Evolutionary conservation across 2,329 filamentous ascomycete genomes (phyloP).

Genomic region (Xylariaceae sp.): DNA sequence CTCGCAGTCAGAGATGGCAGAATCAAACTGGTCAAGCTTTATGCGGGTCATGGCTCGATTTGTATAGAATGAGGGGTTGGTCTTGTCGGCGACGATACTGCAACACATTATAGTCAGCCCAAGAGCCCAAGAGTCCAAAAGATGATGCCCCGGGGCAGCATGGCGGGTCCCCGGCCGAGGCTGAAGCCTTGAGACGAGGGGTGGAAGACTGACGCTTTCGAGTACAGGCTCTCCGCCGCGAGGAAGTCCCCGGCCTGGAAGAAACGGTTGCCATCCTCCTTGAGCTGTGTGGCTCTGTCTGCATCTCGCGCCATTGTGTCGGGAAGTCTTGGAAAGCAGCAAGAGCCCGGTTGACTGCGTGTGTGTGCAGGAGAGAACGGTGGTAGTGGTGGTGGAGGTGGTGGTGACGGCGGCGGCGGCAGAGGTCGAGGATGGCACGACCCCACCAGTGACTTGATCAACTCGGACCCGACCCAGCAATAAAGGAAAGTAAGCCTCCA

Average conservation of each 20-base stretch:
- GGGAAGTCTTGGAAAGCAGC: too few species aligned
- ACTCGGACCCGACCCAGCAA: too few species aligned
- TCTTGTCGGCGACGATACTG: constrained; percentile 70
- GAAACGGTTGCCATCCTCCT: constrained; percentile 54
- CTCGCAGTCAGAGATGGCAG: constrained; percentile 69
- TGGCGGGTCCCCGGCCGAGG: neutral
- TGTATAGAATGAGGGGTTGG: constrained; percentile 74
- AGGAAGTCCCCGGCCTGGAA: constrained; percentile 59
- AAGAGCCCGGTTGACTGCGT: too few species aligned
- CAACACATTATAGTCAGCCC: neutral
- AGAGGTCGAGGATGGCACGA: too few species aligned
- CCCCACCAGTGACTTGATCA: too few species aligned
- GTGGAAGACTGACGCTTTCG: constrained; percentile 50
- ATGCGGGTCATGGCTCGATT: constrained; percentile 82
- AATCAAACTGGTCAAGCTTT: constrained; percentile 65
- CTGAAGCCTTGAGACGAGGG: constrained; percentile 5
- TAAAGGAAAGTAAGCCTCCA: too few species aligned
- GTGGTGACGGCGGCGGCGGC: too few species aligned
- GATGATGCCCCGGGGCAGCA: neutral
- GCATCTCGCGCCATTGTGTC: constrained; percentile 16
- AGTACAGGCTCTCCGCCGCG: constrained; percentile 62
- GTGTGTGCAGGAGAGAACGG: too few species aligned
- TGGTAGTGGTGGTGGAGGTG: too few species aligned
- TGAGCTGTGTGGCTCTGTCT: constrained; percentile 34
- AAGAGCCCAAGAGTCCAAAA: constrained; percentile 1